Base-by-base conservation (phyloP, 1,284 basidiomycete species). In the Xerocomus alliaceus region DNA sequence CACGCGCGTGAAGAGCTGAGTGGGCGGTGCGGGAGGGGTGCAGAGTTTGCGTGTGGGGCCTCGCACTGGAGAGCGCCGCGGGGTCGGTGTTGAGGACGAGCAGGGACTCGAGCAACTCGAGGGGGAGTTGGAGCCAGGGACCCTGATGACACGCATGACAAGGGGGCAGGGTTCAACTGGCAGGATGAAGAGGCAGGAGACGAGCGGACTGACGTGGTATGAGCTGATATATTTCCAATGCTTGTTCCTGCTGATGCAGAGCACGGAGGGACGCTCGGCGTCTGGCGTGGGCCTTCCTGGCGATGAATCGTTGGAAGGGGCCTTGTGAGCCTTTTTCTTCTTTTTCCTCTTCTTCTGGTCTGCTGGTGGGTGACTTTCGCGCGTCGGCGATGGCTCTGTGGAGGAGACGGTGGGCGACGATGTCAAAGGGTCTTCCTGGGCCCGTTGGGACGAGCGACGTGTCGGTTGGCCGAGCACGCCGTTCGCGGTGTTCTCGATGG, bases 171-270 rank as follows among this genome's bases (percentile, higher is more conserved):
- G 39, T 62, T 53, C 20, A 52, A 51, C 26, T 42, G 35, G n/a
- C n/a, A 17, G 29, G 35, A 53, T 24, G 13, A 17, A n/a, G 31
- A 28, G 9, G 31, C 48, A 26, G 28, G 22, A 26, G 26, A 39
- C 32, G 47, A 39, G 45, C 28, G 49, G 42, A 87, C 88, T 60
- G 78, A 93, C 91, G 76, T 93, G 92, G 74, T 92, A 93, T 28
- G 92, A 93, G 74, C 89, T 91, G 76, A 93, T 93, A 69, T 93
- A 93, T 32, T 87, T 84, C 91, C 91, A 93, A 70, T 93, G 91
- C 73, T 93, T 93, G 78, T 93, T 92, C 66, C 91, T 85, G 78
- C 89, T 91, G 67, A 93, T 93, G 72, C 88, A 91, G 6, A 93
- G 81, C 39, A 90, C 85, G 3, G 87, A 81, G 20, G 85, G 85